These are phyloP conservation scores for Priceomyces castillae DNA, from an alignment of 805 yeast species.

Conservation along the genomic window DNA sequence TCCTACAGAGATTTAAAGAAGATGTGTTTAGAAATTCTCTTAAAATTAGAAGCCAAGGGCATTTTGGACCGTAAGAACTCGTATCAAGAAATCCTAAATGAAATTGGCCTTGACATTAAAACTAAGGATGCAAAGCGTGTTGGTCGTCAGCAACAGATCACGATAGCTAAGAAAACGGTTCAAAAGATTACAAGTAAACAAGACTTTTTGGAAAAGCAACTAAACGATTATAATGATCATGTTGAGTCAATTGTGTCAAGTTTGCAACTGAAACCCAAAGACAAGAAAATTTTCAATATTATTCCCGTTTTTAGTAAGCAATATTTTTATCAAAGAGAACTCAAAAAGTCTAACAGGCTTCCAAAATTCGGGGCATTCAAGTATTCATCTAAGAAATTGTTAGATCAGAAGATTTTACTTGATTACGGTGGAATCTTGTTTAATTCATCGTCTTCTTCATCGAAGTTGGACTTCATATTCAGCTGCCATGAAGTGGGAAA, in stretches of 20 bases:
- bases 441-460: conserved; percentile 43
- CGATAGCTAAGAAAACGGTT: conserved; percentile 40
- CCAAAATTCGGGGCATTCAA: conserved; percentile 77
- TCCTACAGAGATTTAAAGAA: conserved; percentile 77
- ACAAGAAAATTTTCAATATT: conserved; percentile 46
- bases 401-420: conserved; percentile 66
- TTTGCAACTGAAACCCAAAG: conserved; percentile 45
- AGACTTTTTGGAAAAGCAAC: conserved; percentile 42
- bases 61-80: conserved; percentile 62
- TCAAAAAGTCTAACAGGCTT: conserved; percentile 61
- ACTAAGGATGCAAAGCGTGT: conserved; percentile 45
- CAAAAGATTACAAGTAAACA: conserved; percentile 45
- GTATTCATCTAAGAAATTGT: conserved; percentile 70
- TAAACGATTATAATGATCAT: conserved; percentile 46
- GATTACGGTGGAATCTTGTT: conserved; percentile 55
- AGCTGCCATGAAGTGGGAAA: conserved; percentile 71
- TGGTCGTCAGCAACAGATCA: conserved; percentile 40
- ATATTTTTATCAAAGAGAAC: conserved; percentile 69
- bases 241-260: conserved; percentile 43
- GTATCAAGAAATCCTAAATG: conserved; percentile 76
- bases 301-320: conserved; percentile 65
- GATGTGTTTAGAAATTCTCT: conserved; percentile 66
- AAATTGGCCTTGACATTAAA: conserved; percentile 75
- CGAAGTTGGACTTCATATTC: conserved; percentile 70
- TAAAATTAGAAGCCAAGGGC: conserved; percentile 72